Evolutionary conservation across 306 rosid species (phyloP), one percentile per base, ranked within the genome.

Genomic region (Cicer yamashitae): DNA sequence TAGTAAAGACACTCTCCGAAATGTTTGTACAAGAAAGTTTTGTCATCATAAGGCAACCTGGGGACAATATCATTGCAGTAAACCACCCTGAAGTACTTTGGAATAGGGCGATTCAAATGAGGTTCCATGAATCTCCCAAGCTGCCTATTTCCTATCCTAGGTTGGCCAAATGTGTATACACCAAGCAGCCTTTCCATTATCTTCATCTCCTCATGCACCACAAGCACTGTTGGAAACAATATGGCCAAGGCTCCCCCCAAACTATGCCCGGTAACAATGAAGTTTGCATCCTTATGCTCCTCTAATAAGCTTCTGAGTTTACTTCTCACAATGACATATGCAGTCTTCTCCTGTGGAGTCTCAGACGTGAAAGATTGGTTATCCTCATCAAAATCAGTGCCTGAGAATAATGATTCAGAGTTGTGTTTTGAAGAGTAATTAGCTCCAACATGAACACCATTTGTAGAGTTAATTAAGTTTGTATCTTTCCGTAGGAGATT

Each of bases 51-150:
- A 78, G 98, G 98, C 84, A 88, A 71, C 84, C 96, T 84, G 50
- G 94, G 90, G 38, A 92, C 91, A 76, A 90, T 88, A 73, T 90
- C 98, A 66, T 90, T 90, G 79, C 92, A 86, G 83, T 90, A 92
- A 67, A 88, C 96, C 44, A 92, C 80, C 78, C 96, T 83, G 89
- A 86, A 88, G 81, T 88, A 90, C 84, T 81, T 90, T 9, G 82
- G 89, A 17, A 76, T 57, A 4, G 85, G 90, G 47, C 15, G 38
- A 54, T 79, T 51, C 72, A 92, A 51, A 80, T 82, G 89, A 30
- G 85, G 17, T 74, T 90, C 91, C 89, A 92, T 84, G 84, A 81
- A 88, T 69, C 81, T 83, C 41, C 86, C 94, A 38, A 92, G 91
- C 64, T 83, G 73, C 72, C 78, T 43, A 75, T 92, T 53, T 18